Evolutionary conservation across 2,329 filamentous ascomycete species (phyloP), one percentile per base, ranked within the genome.

Genomic region (Juglanconis oblonga): DNA sequence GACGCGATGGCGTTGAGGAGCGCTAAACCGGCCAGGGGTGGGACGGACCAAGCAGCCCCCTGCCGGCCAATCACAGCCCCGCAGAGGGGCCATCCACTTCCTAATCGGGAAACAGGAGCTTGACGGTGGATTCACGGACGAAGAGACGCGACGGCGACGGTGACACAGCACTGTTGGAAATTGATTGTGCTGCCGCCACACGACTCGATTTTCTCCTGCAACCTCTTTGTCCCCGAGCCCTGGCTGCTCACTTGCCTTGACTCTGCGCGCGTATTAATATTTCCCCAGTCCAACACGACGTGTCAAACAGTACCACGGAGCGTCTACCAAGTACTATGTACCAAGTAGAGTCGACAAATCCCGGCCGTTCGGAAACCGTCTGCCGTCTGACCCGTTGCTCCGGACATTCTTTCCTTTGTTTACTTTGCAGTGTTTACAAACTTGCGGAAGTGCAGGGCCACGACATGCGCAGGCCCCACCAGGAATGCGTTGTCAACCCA

Each of bases 321-420:
- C 24, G 24, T 24, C 24, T 24, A 24, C 24, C 24, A 24, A 24
- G 24, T 24, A 24, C 24, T 24, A 24, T 24, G 24, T 24, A 24
- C 24, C 24, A 24, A 24, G 24, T 24, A 24, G 24, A 24, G 24
- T 24, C 24, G 24, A 24, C 24, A 24, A 24, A 24, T 24, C 24
- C 24, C 24, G 24, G 24, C 24, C 24, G 24, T 24, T 24, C 24
- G 24, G 24, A 24, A 24, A 24, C 24, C 24, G 24, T 24, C 24
- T 24, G 24, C 31, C 40, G 35, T 38, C 54, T 53, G 44, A 35
- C 42, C 42, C 36, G 55, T 60, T 60, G 58, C 58, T 38, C 52
- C 52, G 52, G 36, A 56, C 31, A 56, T 35, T 35, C 24, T 42
- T 29, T 29, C 13, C 33, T 55, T 44, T 55, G 51, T 52, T 58